Conservation (phyloP, 1,284 basidiomycete species). For the Fomitopsis schrenkii region DNA sequence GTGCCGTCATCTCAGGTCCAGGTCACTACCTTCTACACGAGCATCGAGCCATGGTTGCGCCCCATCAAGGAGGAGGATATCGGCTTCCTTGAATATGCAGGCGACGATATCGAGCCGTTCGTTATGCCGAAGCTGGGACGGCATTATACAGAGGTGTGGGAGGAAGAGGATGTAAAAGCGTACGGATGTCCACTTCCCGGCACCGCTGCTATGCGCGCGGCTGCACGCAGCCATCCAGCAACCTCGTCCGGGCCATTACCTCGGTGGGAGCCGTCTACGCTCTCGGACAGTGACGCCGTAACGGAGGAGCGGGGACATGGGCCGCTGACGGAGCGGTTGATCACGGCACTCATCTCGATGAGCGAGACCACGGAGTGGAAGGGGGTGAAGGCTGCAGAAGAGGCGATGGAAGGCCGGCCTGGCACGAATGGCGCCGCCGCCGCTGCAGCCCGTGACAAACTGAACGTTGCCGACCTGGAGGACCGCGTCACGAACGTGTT, state of each 20-base stretch:
- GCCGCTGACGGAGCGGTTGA: slow-evolving; percentile 75
- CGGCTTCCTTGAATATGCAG: slow-evolving; percentile 84
- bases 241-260: slow-evolving; percentile 42
- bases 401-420: slow-evolving; percentile 77
- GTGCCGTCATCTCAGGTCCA: slow-evolving; percentile 57
- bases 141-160: slow-evolving; percentile 90
- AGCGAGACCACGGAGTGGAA: slow-evolving; percentile 63
- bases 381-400: slow-evolving; percentile 73
- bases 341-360: slow-evolving; percentile 73
- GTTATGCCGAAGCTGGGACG: slow-evolving; percentile 84
- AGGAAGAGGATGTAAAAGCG: slow-evolving; percentile 77
- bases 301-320: slow-evolving; percentile 75
- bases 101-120: slow-evolving; percentile 84
- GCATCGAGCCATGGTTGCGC: slow-evolving; percentile 83
- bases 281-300: slow-evolving; percentile 58
- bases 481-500: slow-evolving; percentile 67
- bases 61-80: slow-evolving; percentile 87
- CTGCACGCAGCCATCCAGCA: slow-evolving; percentile 23
- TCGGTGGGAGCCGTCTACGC: slow-evolving; percentile 71
- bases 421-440: slow-evolving; percentile 71
- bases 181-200: slow-evolving; percentile 41
- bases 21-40: slow-evolving; percentile 76
- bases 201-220: slow-evolving; percentile 31
- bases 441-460: slow-evolving; percentile 64
- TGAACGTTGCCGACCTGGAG: slow-evolving; percentile 71